Evolutionary conservation across 163 green algal genomes (phyloP), one percentile per base, ranked within the genome.

Genomic region (Chlamydomonas reinhardtii): DNA sequence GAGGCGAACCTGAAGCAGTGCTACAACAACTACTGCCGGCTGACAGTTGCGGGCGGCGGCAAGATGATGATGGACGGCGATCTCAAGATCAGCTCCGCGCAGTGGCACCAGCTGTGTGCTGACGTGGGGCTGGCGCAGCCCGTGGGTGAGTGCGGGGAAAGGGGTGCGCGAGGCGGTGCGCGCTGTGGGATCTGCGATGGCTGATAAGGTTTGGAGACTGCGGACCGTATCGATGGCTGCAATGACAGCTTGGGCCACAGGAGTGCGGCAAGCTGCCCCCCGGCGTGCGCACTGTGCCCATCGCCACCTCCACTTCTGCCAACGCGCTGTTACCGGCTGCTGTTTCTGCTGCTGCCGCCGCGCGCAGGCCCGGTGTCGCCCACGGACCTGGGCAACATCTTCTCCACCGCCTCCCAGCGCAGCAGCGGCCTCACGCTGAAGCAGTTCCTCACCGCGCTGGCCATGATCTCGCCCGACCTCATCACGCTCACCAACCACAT

Each of bases 1-100:
- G 82, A 87, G 82, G 82, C 82, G 6, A 76, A 62, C 39, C 71
- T 87, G n/a, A 81, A 82, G 61, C 82, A 87, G 72, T 74, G 59
- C 72, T 87, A 82, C 72, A 82, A 82, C 82, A 87, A 87, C 82
- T 87, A 87, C 82, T 87, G 82, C 59, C 72, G 82, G 8, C 82
- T 87, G 35, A 62, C 29, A 39, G 39, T 69, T 9, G 14, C 11
- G 31, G 72, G 59, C 56, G 82, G 20, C 37, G 59, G 35, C 72
- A 74, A 69, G 61, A 81, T 81, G 82, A 74, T 82, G 72, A 81
- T 87, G 82, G 82, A 87, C 37, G 82, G 82, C 2, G 82, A 87
- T 61, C 3, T 87, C 4, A 81, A 82, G 72, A 17, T 87, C 20
- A 37, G 8, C 1, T 39, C 39, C 29, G 11, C 29, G 61, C 82